phyloP scores from a whole-genome alignment of 768 basidiomycete genomes.

The Rhizopogon rudus region DNA sequence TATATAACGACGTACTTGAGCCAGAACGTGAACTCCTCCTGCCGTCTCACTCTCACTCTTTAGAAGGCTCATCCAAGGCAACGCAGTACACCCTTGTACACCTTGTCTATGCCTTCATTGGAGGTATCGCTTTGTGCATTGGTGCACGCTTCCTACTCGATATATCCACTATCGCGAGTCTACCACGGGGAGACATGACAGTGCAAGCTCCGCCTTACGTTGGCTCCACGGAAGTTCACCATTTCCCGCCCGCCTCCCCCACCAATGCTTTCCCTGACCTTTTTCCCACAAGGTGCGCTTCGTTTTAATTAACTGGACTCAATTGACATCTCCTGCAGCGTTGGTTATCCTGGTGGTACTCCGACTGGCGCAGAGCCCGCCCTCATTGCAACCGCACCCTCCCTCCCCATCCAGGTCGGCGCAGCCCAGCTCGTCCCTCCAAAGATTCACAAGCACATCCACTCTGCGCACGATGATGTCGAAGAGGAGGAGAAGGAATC shows the following conservation, averaged over 20 bases:
- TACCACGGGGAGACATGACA: conserved; percentile 22
- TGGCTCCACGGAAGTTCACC: conserved; percentile 65
- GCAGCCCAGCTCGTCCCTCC: conserved; percentile 54
- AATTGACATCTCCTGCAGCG: conserved; percentile 19
- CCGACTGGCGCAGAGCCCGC: conserved; percentile 78
- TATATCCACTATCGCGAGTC: conserved; percentile 30
- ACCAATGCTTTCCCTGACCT: conserved; percentile 68
- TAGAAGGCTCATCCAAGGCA: background rate
- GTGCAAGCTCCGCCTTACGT: conserved; percentile 59
- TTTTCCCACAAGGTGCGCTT: conserved; percentile 56
- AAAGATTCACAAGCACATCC: conserved; percentile 1
- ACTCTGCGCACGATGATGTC: background rate
- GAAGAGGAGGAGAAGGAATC: conserved; percentile 16
- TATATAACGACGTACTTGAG: background rate
- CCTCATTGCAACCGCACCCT: conserved; percentile 66
- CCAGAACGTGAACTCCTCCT: background rate
- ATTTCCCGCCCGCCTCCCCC: conserved; percentile 68
- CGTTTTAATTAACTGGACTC: background rate
- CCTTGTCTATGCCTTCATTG: conserved; percentile 45
- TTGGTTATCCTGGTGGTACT: conserved; percentile 74
- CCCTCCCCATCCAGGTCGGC: conserved; percentile 74
- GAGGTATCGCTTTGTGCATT: conserved; percentile 48
- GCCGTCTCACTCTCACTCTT: background rate
- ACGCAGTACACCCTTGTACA: conserved; percentile 27
- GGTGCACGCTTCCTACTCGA: conserved; percentile 44